Conservation (phyloP, 164 flowering plant genomes). For the Warburgia ugandensis region DNA sequence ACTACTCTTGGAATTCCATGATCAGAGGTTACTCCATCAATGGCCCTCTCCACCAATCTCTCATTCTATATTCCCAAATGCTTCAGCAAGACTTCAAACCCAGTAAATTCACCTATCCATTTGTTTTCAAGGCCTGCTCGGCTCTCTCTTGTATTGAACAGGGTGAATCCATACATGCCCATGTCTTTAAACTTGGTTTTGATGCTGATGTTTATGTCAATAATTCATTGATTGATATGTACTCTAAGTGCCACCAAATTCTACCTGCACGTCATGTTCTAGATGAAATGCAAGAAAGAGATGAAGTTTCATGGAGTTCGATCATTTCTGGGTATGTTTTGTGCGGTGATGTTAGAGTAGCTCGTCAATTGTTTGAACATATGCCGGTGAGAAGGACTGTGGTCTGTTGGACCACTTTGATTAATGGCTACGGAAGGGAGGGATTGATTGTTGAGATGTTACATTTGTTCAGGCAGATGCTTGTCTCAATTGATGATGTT, state of each 20-base stretch:
- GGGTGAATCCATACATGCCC: conserved; percentile 7
- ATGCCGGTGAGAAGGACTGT: conserved; percentile 29
- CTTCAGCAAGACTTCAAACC: conserved; percentile 13
- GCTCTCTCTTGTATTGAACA: conserved; percentile 3
- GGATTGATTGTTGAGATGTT: conserved; percentile 26
- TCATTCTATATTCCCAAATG: conserved; percentile 20
- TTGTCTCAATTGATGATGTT: conserved; percentile 21
- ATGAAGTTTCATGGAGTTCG: conserved; percentile 31
- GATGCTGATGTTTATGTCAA: conserved; percentile 2
- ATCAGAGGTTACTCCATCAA: conserved; percentile 18
- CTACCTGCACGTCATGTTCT: conserved; percentile 14
- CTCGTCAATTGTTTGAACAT: conserved; percentile 22
- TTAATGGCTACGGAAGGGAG: conserved; percentile 28
- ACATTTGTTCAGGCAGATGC: conserved; percentile 25
- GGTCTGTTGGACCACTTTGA: conserved; percentile 31
- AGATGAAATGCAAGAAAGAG: conserved; percentile 28
- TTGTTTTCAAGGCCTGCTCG: conserved; percentile 26
- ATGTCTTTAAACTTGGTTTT: conserved; percentile 14
- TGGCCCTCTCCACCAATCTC: conserved; percentile 16
- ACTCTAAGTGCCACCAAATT: conserved; percentile 18
- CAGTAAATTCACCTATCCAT: conserved; percentile 29
- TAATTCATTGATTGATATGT: conserved; percentile 13
- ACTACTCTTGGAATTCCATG: conserved; percentile 23
- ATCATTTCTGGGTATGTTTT: conserved; percentile 23
- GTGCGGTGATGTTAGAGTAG: conserved; percentile 17